Base-by-base conservation (phyloP, 202 grass and related monocot species). In the Musa balbisiana region DNA sequence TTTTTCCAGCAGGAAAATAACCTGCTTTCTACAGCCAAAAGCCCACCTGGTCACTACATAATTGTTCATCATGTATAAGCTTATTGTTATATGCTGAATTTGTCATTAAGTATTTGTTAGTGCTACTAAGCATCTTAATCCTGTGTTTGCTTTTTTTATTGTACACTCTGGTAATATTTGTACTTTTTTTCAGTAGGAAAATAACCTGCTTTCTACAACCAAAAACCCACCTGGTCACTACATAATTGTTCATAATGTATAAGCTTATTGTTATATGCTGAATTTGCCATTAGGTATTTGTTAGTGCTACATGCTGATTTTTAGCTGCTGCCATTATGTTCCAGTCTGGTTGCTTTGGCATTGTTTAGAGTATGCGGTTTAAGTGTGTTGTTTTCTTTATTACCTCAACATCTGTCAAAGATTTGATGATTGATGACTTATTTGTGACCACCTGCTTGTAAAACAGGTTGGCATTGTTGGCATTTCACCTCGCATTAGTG, bases 401-500 rank as follows among this genome's bases (percentile, higher is more conserved):
- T 76, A 51, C 16, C 55, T 63, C 55, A 19, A 17, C 23, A 73
- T 73, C 15, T 16, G 0, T 73, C 5, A 25, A 55, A 16, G 52
- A 21, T 52, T 51, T 76, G 33, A 64, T 65, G 43, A 24, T 74
- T 74, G 58, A 58, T 3, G 72, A 15, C 9, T 55, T 49, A 27
- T 19, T 51, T 19, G 71, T 76, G 13, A 54, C 21, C 13, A 56
- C 9, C 49, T 65, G 14, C 27, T 15, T 75, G 55, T 79, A 69
- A 55, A 59, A 84, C 86, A 97, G 93, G 93, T 15, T 85, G 33
- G 86, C 80, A 1, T 62, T 97, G 76, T 79, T 97, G 83, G 84
- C 83, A 71, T 92, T 97, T 81, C 93, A 97, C 72, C 84, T 72
- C 64, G 71, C 93, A 83, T 69, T 97, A 67, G 78, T 97, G 79